Base-by-base conservation (phyloP, 2,329 filamentous ascomycete genomes). In the Macrophomina tecta region DNA sequence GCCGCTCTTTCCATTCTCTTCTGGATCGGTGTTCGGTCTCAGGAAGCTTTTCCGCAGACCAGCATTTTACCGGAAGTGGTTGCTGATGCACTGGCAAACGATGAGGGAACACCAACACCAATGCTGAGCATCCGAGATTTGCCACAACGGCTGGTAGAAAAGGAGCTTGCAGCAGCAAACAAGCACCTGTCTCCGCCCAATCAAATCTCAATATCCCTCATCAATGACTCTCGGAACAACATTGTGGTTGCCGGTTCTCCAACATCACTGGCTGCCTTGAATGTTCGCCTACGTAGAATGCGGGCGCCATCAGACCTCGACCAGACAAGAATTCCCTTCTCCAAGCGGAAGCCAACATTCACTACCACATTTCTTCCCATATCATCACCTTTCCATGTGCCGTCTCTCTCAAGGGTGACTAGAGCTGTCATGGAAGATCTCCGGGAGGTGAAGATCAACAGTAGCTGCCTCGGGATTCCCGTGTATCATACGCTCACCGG, bases 361-460 rank as follows among this genome's bases (percentile, higher is more conserved):
- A 74, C 71, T 23, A 71, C 73, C 23, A 72, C 79, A 49, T 82
- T 81, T 49, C 70, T 82, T 3, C 80, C 80, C 0, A 79, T 82
- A 55, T 78, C 75, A 36, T 75, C 77, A 2, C 77, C 81, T 1
- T 82, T 81, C 55, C 81, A 82, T 67, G 79, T 75, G 16, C 68
- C 69, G 5, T 76, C 79, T 53, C 74, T 82, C 23, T 63, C 65
- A 16, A 49, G 68, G 3, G 51, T 68, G 53, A 51, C 49, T 2
- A 30, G 32, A 30, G 45, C 45, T n/a, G 52, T 67, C 9, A 42
- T 67, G 40, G 55, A 67, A 55, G 66, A 65, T 30, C 46, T 66
- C 12, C 36, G 30, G 11, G 34, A 40, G 4, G 48, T 56, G 42
- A 34, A 66, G 12, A 69, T 72, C 65, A 70, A 70, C 49, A 67